A percentile compares a stretch with the other conserved stretches of the same genome.
These are phyloP conservation scores for Pinguiococcus pyrenoidosus DNA, from an alignment of 108 stramenopile species.

Conservation along the genomic window DNA sequence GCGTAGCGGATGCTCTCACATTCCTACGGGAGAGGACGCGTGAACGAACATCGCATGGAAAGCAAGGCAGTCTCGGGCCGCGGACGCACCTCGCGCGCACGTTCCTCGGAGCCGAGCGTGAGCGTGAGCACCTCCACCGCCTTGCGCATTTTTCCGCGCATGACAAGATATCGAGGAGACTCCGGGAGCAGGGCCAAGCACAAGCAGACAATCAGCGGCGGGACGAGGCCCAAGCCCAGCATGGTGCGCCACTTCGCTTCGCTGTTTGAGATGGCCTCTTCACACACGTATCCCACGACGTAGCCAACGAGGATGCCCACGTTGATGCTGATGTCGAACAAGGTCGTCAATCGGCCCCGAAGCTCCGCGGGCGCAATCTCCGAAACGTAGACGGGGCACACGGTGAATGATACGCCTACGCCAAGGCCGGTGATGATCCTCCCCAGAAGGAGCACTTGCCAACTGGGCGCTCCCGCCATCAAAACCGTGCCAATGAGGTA, in stretches of 20 bases:
- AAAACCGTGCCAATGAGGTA: constrained; percentile 16
- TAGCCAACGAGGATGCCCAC: constrained; percentile 28
- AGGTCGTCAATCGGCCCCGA: constrained; percentile 18
- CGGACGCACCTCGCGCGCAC: too few species aligned
- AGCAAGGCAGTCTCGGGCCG: too few species aligned
- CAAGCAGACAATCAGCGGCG: constrained; percentile 12
- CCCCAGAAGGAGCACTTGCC: constrained; percentile 7
- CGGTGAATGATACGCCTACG: constrained; percentile 25
- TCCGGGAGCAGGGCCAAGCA: constrained; percentile 11
- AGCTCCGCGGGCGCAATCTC: constrained; percentile 18
- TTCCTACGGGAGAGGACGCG: too few species aligned
- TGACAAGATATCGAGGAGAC: constrained; percentile 12
- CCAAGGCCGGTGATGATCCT: constrained; percentile 23
- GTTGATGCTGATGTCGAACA: constrained; percentile 29
- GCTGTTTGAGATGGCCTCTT: too few species aligned
- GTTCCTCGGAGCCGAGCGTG: too few species aligned
- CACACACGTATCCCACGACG: constrained; percentile 12
- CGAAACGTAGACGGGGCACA: constrained; percentile 12
- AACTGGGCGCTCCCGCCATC: constrained; percentile 14
- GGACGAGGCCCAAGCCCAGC: constrained; percentile 15
- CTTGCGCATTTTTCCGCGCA: too few species aligned
- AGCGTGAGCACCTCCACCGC: too few species aligned
- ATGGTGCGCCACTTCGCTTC: constrained; percentile 16
- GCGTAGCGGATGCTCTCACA: too few species aligned
- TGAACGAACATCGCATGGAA: too few species aligned